These are phyloP conservation scores for Pythium brachiatum DNA, from an alignment of 352 stramenopile genomes.

Conservation along the genomic window DNA sequence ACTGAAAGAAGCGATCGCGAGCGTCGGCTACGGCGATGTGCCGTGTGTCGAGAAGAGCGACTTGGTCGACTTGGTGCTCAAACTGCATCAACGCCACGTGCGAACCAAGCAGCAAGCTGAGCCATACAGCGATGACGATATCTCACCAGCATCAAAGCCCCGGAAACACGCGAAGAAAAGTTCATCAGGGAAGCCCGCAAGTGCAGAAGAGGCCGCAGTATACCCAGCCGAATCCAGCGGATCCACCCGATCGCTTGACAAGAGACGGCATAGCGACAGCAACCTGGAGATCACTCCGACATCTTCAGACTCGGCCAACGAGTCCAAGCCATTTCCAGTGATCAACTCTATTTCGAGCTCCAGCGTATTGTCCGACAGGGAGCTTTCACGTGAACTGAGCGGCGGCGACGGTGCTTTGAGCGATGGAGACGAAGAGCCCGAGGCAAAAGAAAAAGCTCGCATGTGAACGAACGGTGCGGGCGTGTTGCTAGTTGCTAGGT, in stretches of 20 bases:
- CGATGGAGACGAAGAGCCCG: slow-evolving; percentile 30
- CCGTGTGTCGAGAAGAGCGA: slow-evolving; percentile 82
- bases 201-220: background rate
- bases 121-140: slow-evolving; percentile 45
- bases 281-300: slow-evolving; percentile 15
- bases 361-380: slow-evolving; percentile 52
- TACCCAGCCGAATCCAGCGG: background rate
- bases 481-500: background rate
- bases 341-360: slow-evolving; percentile 39
- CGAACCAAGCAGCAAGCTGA: slow-evolving; percentile 25
- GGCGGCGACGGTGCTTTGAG: slow-evolving; percentile 32
- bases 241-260: background rate
- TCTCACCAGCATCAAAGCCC: background rate
- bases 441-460: background rate
- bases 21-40: slow-evolving; percentile 66
- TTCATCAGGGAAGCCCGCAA: background rate
- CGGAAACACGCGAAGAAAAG: background rate
- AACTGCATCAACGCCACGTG: slow-evolving; percentile 66
- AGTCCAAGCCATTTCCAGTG: slow-evolving; percentile 28
- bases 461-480: background rate
- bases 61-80: slow-evolving; percentile 79
- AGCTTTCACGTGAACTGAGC: slow-evolving; percentile 50
- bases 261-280: slow-evolving; percentile 26
- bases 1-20: slow-evolving; percentile 71
- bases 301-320: slow-evolving; percentile 8